Evolutionary conservation across 2,329 filamentous ascomycete species (phyloP), one percentile per base, ranked within the genome.

Genomic region (Pestalotiopsis sp.): DNA sequence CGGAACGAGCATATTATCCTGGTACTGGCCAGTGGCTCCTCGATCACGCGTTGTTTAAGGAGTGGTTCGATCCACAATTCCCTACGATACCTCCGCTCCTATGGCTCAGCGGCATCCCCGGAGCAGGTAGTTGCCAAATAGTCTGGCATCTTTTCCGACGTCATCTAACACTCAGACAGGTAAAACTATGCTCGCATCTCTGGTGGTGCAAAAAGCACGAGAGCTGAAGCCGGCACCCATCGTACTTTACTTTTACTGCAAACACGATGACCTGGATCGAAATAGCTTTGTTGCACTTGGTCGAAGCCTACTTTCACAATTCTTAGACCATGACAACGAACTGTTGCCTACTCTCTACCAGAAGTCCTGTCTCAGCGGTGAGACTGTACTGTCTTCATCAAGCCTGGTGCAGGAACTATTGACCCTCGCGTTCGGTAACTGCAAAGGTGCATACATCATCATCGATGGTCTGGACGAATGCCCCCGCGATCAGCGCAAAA

Each of bases 381-480:
- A 70, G 17, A 3, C 52, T 1, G 59, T 66, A 14, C 70, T 72
- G 4, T 76, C 25, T 70, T 77, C 60, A 14, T 3, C n/a, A 27
- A 7, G 6, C 1, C 1, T 58, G 3, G 56, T 58, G 3, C 6
- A 58, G 2, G 68, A 76, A 2, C 69, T 81, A 1, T 66, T 81
- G 6, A 69, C 70, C 1, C 38, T 73, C 2, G 71, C 73, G 11
- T 70, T 78, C 13, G 25, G 69, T 23, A 75, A 72, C 38, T 74
- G 71, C 14, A 72, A 70, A 27, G 69, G 71, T n/a, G 68, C 68
- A 17, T 78, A 78, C 70, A 73, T 80, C 39, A 69, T 81, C 6
- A 52, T 82, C 23, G 80, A 82, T 71, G 80, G 75, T 2, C 65
- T 82, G 36, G 79, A 82, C 62, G 79, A 81, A 68, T 81, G 77